Base-by-base conservation (phyloP, 2,329 filamentous ascomycete genomes). In the Ascochyta lentis region DNA sequence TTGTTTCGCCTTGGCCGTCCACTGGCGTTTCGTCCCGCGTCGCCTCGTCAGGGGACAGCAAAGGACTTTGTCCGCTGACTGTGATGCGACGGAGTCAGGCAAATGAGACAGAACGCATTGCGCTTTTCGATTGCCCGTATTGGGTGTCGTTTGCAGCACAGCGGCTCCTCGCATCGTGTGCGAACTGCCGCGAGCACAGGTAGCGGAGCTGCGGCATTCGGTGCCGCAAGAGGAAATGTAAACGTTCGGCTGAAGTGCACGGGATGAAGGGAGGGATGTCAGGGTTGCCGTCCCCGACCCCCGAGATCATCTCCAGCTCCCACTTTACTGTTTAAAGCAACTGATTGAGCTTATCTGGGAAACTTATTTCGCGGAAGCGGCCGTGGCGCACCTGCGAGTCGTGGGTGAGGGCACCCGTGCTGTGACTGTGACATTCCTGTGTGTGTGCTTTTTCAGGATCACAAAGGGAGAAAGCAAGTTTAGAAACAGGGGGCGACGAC, bases 1-100 rank as follows among this genome's bases (percentile, higher is more conserved):
- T 15, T 46, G 56, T 66, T 66, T 67, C 54, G 67, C 64, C 63
- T 64, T 59, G 62, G 40, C 40, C 41, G 42, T 35, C 34, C 35
- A 42, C 34, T 38, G 16, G 26, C 42, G 40, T 39, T 35, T 50
- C 10, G 37, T 49, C 42, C 59, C 45, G 58, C 50, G 49, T 43
- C 51, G 35, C 46, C 35, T 44, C 45, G 26, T 43, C 35, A 35
- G 29, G 15, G 13, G 33, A 27, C 24, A 19, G 38, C 43, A 23
- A 19, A 22, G 37, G 29, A n/a, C 29, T 34, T n/a, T 44, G 51
- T 19, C 2, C 19, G 19, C 40, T 49, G 47, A 50, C 38, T 22
- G 23, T 39, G 40, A 43, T 16, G 43, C 43, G 39, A 42, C 31
- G 35, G 35, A 24, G 41, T 45, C 31, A 50, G 49, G 56, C 41